These are phyloP conservation scores for Ascochyta lentis DNA, from an alignment of 2,329 filamentous ascomycete species.

Conservation along the genomic window DNA sequence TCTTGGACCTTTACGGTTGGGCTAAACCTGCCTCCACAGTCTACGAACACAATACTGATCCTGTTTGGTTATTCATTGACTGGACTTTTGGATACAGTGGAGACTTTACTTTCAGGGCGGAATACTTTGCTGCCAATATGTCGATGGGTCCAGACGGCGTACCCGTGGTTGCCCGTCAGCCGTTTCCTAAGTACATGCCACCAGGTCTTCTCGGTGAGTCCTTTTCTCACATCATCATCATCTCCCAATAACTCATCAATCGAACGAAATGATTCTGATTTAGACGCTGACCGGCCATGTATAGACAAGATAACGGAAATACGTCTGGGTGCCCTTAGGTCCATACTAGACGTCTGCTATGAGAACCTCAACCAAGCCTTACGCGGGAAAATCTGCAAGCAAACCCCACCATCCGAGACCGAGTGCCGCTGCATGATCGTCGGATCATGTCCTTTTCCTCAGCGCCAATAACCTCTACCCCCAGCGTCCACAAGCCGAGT, in stretches of 20 bases:
- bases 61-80: background rate
- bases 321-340: background rate
- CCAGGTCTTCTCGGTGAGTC: background rate
- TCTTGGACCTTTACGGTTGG: background rate
- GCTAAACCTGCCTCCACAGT: background rate
- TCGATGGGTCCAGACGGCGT: background rate
- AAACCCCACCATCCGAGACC: background rate
- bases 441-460: background rate
- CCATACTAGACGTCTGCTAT: background rate
- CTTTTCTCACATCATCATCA: background rate
- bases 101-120: background rate
- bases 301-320: background rate
- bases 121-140: background rate
- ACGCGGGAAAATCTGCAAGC: background rate
- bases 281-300: background rate
- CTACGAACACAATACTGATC: too few relatives aligned
- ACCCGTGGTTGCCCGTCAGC: background rate
- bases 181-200: background rate
- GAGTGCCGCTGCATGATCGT: background rate
- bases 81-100: background rate
- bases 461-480: background rate
- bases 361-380: background rate
- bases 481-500: background rate
- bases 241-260: background rate
- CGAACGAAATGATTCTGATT: background rate